Percentiles rank a stretch among this genome's conserved stretches.
Evolutionary conservation across 768 basidiomycete genomes (phyloP).

Genomic region (Mycena rebaudengoi): DNA sequence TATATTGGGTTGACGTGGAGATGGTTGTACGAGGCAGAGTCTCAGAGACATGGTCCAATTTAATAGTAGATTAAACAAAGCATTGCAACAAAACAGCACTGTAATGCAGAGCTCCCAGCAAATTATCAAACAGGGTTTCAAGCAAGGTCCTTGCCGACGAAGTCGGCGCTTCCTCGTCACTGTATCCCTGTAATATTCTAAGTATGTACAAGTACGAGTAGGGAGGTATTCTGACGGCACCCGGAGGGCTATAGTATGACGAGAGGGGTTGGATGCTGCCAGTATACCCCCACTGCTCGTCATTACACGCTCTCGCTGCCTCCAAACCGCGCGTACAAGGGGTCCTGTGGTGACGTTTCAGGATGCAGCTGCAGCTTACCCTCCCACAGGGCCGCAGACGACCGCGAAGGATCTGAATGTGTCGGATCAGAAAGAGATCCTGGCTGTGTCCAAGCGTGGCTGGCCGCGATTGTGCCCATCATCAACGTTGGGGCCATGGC

Average conservation of each 20-base stretch:
- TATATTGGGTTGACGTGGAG: too few species aligned
- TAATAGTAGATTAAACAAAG: too few species aligned
- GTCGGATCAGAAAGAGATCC: slow-evolving; percentile 79
- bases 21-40: too few species aligned
- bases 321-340: slow-evolving; percentile 46
- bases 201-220: background rate
- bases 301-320: slow-evolving; percentile 25
- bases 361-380: slow-evolving; percentile 91
- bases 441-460: slow-evolving; percentile 64
- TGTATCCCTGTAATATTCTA: too few species aligned
- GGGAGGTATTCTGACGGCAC: too few species aligned
- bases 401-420: slow-evolving; percentile 77
- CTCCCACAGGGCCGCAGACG: slow-evolving; percentile 84
- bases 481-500: slow-evolving; percentile 82
- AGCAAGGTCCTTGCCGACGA: too few species aligned
- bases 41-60: too few species aligned
- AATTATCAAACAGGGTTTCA: too few species aligned
- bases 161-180: too few species aligned
- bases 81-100: too few species aligned
- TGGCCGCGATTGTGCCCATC: slow-evolving; percentile 76
- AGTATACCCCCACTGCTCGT: slow-evolving; percentile 3
- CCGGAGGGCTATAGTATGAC: too few species aligned
- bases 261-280: background rate
- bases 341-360: slow-evolving; percentile 78
- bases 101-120: too few species aligned